Evolutionary conservation across 2,329 filamentous ascomycete genomes (phyloP), one percentile per base, ranked within the genome.

Genomic region (Ceratocystis harringtonii): DNA sequence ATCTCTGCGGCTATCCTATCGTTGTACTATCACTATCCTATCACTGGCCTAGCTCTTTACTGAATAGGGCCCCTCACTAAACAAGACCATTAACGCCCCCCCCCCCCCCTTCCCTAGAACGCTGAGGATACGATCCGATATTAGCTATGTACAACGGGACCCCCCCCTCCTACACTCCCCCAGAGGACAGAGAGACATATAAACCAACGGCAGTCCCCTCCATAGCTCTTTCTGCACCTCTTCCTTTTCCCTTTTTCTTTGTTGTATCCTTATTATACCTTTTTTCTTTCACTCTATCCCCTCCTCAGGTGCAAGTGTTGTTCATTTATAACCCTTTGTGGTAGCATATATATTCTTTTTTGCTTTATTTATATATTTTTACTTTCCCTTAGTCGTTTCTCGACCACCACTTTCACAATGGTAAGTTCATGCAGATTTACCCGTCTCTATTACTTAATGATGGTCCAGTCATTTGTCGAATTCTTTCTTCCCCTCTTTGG

Each of bases 201-300:
- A 67, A 67, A 67, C 60, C 63, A 41, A 48, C 62, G 52, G 22
- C 12, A 62, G 41, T 52, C 63, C 60, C 36, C 62, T 50, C 3
- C n/a, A 17, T 22, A 48, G 25, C 36, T 52, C n/a, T 17, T 52
- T 30, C 36, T 48, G 22, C 41, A 25, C 41, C 44, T 60, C 41
- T 66, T 45, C 62, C 44, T 62, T 67, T 62, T 61, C 61, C 50
- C 61, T 61, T 57, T 63, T 64, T 63, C 55, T 63, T 65, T 61
- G 63, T 60, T 63, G 63, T 61, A 60, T 63, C 66, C 66, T 61
- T 55, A 63, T 52, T 44, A 36, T 60, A 60, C 60, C 41, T 44
- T 22, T 64, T 64, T 64, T 65, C 45, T 61, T 62, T 36, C 52
- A 36, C 52, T 63, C 52, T 48, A 28, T 48, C 44, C 62, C 58